Conservation (phyloP, 768 basidiomycete genomes). For the Mycena floridula region DNA sequence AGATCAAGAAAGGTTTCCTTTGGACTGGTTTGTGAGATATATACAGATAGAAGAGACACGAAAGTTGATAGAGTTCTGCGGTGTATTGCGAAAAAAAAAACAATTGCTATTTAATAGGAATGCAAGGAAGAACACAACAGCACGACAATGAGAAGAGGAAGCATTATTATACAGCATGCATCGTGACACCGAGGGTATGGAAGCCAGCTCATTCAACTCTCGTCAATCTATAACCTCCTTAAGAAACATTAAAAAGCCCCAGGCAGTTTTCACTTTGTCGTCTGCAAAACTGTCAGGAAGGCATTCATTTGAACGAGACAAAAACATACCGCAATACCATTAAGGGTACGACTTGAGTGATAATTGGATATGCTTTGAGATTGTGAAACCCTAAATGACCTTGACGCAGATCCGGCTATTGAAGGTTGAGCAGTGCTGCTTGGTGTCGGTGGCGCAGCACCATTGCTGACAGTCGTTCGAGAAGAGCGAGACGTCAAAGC, state of each 20-base stretch:
- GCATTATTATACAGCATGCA: background rate
- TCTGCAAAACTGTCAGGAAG: background rate
- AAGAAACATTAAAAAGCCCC: background rate
- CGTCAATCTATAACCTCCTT: background rate
- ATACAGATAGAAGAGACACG: background rate
- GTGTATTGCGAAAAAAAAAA: constrained; percentile 17
- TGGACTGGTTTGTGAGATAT: constrained; percentile 45
- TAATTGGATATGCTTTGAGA: constrained; percentile 66
- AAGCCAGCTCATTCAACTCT: constrained; percentile 27
- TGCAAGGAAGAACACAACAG: constrained; percentile 22
- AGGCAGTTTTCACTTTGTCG: background rate
- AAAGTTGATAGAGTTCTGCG: too few species aligned
- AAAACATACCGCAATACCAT: constrained; percentile 48
- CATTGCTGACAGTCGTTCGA: constrained; percentile 43
- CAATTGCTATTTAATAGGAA: constrained; percentile 27
- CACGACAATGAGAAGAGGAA: constrained; percentile 14
- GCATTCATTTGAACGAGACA: background rate
- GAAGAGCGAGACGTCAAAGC: constrained; percentile 76
- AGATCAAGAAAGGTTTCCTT: constrained; percentile 31
- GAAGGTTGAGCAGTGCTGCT: constrained; percentile 47
- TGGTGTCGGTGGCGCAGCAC: constrained; percentile 51
- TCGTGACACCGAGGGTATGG: constrained; percentile 22
- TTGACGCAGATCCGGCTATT: constrained; percentile 52
- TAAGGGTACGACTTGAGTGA: constrained; percentile 70
- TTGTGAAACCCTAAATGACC: constrained; percentile 65